Base-by-base conservation (phyloP, 768 basidiomycete genomes). In the Leucogyrophana mollusca region DNA sequence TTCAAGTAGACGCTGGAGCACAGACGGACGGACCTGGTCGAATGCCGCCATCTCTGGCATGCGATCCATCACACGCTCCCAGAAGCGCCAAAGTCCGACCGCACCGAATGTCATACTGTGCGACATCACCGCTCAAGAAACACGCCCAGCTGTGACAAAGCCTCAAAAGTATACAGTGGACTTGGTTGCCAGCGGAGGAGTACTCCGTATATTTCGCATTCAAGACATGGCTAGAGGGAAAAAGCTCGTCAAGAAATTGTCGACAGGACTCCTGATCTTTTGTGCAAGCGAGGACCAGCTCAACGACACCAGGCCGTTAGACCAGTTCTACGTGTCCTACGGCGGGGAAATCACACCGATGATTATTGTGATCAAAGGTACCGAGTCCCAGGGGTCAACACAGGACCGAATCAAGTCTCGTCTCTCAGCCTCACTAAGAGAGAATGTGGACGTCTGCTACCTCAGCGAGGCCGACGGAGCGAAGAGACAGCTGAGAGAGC, bases 241-340 rank as follows among this genome's bases (percentile, higher is more conserved):
- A 4, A 6, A 20, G 13, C 44, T 50, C 16, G 53, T 32, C 25
- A 53, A 37, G 35, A 50, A 39, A 38, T 27, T 48, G 24, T 42
- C 61, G 34, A 58, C 49, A 45, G 59, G 60, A 2, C 61, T 62
- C 20, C 59, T 64, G 21, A 37, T 62, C 42, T 62, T 62, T 37
- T 62, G 60, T 7, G 51, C 47, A 17, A 32, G 40, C 11, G 48
- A 45, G 45, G 47, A 51, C 23, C 50, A 39, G 20, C 38, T 24
- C 10, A 16, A 32, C 18, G 21, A 53, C 50, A 64, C 44, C 47
- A 43, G 20, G 2, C 59, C 58, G 46, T 64, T 61, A 61, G 56
- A 62, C 22, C 45, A 59, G 35, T 62, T 62, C 49, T 48, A 54
- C 38, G 16, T 46, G 27, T 54, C 61, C 2, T 62, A 64, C 9